Percentiles rank a stretch among this genome's conserved stretches.
Conservation (phyloP, 768 basidiomycete species). For the Mrakia gelida region DNA sequence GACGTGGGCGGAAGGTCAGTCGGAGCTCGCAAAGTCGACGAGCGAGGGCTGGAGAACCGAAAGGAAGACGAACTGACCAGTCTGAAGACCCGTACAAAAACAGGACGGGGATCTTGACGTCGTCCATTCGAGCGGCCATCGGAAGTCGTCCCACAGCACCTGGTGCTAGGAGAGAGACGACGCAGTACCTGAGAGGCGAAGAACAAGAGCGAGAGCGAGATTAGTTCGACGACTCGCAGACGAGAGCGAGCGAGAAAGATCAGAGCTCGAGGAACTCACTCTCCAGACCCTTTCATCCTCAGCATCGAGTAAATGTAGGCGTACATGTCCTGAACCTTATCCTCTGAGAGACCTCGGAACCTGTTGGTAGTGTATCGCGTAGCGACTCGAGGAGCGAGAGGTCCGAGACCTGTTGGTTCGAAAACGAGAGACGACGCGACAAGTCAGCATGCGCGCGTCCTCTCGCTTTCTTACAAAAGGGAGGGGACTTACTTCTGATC, state of each 20-base stretch:
- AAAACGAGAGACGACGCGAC: neutral
- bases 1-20: neutral
- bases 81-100: constrained; percentile 90
- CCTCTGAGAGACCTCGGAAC: constrained; percentile 69
- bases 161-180: constrained; percentile 84
- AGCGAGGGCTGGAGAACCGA: neutral
- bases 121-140: constrained; percentile 72
- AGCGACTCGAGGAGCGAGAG: constrained; percentile 17
- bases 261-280: constrained; percentile 41
- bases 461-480: neutral
- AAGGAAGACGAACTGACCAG: constrained; percentile 39
- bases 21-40: no score
- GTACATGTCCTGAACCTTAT: constrained; percentile 82
- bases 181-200: constrained; percentile 57
- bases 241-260: neutral
- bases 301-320: constrained; percentile 53
- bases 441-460: neutral
- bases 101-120: constrained; percentile 77
- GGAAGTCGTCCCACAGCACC: constrained; percentile 84
- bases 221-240: no score
- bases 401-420: constrained; percentile 15
- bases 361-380: constrained; percentile 69
- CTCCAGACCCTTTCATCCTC: constrained; percentile 82
- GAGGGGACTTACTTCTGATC: constrained; percentile 15
- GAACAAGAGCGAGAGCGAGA: neutral